Evolutionary conservation across 768 basidiomycete species (phyloP).

Genomic region (Omphalotus guepiniiformis): DNA sequence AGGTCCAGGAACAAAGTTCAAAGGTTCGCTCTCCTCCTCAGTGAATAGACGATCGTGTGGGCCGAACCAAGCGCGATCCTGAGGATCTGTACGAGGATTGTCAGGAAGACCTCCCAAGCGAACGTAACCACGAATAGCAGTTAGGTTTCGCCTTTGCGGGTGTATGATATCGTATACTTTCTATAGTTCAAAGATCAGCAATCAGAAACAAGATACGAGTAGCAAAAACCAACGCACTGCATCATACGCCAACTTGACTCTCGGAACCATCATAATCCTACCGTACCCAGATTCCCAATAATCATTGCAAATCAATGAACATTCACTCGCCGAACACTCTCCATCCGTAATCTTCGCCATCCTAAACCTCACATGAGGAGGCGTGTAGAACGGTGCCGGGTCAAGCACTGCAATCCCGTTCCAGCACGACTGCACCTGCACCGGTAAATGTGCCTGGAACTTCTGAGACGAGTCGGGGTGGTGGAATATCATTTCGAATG

Average conservation of each 20-base stretch:
- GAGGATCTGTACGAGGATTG: slow-evolving; percentile 93
- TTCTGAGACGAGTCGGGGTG: slow-evolving; percentile 69
- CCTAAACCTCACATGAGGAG: slow-evolving; percentile 88
- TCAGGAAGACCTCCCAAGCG: slow-evolving; percentile 96
- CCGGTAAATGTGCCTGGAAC: slow-evolving; percentile 88
- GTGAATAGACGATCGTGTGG: slow-evolving; percentile 95
- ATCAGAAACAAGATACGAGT: neutral
- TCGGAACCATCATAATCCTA: slow-evolving; percentile 94
- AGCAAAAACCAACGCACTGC: slow-evolving; percentile 42
- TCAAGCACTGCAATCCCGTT: slow-evolving; percentile 96
- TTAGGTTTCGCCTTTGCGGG: slow-evolving; percentile 84
- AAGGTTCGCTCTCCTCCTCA: slow-evolving; percentile 73
- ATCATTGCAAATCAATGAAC: slow-evolving; percentile 96
- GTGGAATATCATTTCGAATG: slow-evolving; percentile 93
- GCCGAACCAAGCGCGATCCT: slow-evolving; percentile 97
- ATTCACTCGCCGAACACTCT: slow-evolving; percentile 95
- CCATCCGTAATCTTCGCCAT: slow-evolving; percentile 88
- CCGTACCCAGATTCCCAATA: slow-evolving; percentile 97
- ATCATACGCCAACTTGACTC: slow-evolving; percentile 96
- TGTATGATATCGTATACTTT: slow-evolving; percentile 95
- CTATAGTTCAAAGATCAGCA: slow-evolving; percentile 35
- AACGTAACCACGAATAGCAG: slow-evolving; percentile 91
- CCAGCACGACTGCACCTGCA: slow-evolving; percentile 98
- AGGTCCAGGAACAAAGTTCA: slow-evolving; percentile 80
- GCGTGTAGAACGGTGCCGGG: slow-evolving; percentile 90